phyloP scores from a whole-genome alignment of 2,329 filamentous ascomycete species.

The Alternaria panax region DNA sequence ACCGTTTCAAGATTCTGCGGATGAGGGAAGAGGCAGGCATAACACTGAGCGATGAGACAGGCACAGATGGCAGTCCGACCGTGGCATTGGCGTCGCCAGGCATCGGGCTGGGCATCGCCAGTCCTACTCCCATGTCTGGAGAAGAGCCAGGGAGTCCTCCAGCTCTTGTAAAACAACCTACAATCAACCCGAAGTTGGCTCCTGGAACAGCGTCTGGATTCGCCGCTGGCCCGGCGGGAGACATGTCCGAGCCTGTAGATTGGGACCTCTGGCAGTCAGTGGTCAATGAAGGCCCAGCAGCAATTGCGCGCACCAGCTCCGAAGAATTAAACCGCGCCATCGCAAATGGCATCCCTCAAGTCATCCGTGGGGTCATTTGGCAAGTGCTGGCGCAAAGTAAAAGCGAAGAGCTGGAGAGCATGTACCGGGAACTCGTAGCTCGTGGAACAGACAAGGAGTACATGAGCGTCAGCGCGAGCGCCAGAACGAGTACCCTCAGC shows the following conservation, averaged over 20 bases:
- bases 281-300: constrained; percentile 91
- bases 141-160: constrained; percentile 45
- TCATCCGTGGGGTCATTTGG: constrained; percentile 98
- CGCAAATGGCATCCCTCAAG: constrained; percentile 89
- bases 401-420: constrained; percentile 83
- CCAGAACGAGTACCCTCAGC: constrained; percentile 41
- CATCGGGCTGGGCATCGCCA: constrained; percentile 55
- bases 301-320: constrained; percentile 84
- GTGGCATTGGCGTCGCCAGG: constrained; percentile 53
- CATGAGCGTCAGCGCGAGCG: constrained; percentile 31
- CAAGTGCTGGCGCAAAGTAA: constrained; percentile 96
- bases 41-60: constrained; percentile 52
- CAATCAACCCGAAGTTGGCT: constrained; percentile 73
- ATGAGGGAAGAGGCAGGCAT: constrained; percentile 56
- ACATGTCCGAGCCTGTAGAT: constrained; percentile 77
- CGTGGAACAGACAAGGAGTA: constrained; percentile 81
- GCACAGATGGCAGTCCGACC: constrained; percentile 52
- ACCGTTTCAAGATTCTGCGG: constrained; percentile 56
- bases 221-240: constrained; percentile 76
- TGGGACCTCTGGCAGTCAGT: constrained; percentile 98
- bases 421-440: constrained; percentile 83
- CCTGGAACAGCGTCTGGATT: constrained; percentile 88
- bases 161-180: constrained; percentile 61
- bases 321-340: constrained; percentile 92
- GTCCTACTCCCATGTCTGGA: constrained; percentile 59